Percentiles rank a stretch among this genome's conserved stretches.
Evolutionary conservation across 2,329 filamentous ascomycete genomes (phyloP).

Genomic region (Fusarium acutatum): DNA sequence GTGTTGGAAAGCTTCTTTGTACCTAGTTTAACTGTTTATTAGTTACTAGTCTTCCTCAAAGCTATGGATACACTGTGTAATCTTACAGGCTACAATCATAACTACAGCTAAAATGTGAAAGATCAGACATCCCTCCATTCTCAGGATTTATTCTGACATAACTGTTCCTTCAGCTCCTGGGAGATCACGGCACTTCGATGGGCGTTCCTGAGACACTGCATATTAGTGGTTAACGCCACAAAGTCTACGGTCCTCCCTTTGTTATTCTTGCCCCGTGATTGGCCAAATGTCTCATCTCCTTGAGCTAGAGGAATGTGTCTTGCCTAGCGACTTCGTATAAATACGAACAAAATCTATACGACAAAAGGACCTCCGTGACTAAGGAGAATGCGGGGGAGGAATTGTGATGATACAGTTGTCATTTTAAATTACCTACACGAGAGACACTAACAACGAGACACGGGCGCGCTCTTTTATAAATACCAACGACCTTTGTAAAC

Average conservation of each 20-base stretch:
- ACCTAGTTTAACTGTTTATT: not conserved
- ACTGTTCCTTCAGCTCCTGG: not conserved
- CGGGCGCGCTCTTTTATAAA: not conserved
- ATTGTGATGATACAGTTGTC: not conserved
- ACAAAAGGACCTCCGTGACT: not conserved
- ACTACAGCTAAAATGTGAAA: rapidly evolving
- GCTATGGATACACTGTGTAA: not conserved
- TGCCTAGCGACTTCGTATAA: not conserved
- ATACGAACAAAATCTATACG: not conserved
- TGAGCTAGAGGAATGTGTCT: not conserved
- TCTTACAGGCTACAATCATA: not conserved
- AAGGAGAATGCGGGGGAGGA: not conserved
- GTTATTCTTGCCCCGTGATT: not conserved
- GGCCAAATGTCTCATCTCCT: not conserved
- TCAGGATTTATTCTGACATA: not conserved
- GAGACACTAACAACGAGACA: not conserved
- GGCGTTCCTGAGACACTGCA: not conserved
- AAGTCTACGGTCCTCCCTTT: not conserved
- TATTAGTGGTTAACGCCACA: not conserved
- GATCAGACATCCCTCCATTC: not conserved
- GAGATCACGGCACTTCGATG: not conserved
- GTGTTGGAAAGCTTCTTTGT: too few species aligned
- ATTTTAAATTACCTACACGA: not conserved
- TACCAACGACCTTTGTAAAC: not conserved
- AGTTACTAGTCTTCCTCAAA: not conserved